Conservation (phyloP, 305 asterid genomes). For the Solanum hybrid region DNA sequence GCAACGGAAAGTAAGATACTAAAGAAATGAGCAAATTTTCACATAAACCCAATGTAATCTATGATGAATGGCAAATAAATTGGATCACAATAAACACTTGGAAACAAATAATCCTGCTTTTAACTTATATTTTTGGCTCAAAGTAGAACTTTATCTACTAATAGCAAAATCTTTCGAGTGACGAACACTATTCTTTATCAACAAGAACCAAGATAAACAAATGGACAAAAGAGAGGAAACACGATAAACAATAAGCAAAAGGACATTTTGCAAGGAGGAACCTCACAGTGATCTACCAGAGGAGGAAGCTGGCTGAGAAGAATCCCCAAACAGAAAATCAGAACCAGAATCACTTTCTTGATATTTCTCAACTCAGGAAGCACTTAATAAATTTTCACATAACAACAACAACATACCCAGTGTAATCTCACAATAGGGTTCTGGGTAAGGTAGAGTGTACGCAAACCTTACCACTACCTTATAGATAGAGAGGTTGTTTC, state of each 20-base stretch:
- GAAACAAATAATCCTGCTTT: background rate
- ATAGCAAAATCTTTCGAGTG: background rate
- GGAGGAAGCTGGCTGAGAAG: slow-evolving; percentile 24
- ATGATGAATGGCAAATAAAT: background rate
- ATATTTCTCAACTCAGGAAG: background rate
- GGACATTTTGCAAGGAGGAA: background rate
- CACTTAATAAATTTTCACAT: background rate
- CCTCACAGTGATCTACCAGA: slow-evolving; percentile 48
- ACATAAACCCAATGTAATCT: background rate
- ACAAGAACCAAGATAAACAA: background rate
- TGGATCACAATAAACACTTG: background rate
- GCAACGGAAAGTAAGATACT: background rate
- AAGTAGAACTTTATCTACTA: background rate
- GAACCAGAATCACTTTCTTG: slow-evolving; percentile 20
- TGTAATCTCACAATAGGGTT: background rate
- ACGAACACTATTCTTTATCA: background rate
- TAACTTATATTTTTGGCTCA: background rate
- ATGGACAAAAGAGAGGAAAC: background rate
- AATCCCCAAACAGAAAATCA: slow-evolving; percentile 14
- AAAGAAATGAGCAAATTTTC: background rate
- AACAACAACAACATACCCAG: background rate
- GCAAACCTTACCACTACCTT: background rate
- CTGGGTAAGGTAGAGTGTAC: background rate
- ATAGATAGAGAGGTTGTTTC: background rate
- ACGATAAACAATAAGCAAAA: background rate